Base-by-base conservation (phyloP, 148 eudicot species). In the Beta vulgaris region DNA sequence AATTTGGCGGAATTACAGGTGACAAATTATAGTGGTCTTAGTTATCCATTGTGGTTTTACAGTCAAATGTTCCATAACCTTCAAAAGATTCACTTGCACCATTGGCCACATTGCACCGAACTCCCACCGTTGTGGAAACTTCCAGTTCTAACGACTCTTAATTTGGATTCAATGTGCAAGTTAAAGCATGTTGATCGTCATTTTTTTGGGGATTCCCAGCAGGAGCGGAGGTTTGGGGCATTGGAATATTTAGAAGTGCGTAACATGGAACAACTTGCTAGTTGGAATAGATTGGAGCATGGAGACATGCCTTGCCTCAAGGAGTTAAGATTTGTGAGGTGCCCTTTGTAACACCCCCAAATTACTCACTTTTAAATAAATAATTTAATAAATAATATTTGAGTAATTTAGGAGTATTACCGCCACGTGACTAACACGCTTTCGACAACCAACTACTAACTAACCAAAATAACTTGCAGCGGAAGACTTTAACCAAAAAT, bases 61-160 rank as follows among this genome's bases (percentile, higher is more conserved):
- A n/a, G n/a, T n/a, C n/a, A n/a, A n/a, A n/a, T n/a, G n/a, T n/a
- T n/a, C n/a, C n/a, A n/a, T n/a, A n/a, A n/a, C n/a, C n/a, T n/a
- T n/a, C n/a, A n/a, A n/a, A n/a, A n/a, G n/a, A n/a, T 65, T 23
- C 49, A 28, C 55, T 39, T 76, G 39, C 2, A 67, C 21, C 39
- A 57, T n/a, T 68, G 54, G 66, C 66, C 15, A 9, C 35, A 21
- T 37, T 51, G 65, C 26, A 29, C 29, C 9, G 18, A n/a, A 29
- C 79, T 76, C 31, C 79, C 79, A 21, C 53, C 73, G 13, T 60
- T 76, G 19, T 70, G 73, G 28, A 60, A 68, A 12, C 79, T 76
- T 76, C 57, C 31, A 6, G 9, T 37, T 12, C 32, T 76, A 7
- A 68, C 39, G 60, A 36, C 34, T 43, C 73, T 76, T 21, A 39